Evolutionary conservation across 352 stramenopile species (phyloP), one percentile per base, ranked within the genome.

Genomic region (Phytopythium vexans): DNA sequence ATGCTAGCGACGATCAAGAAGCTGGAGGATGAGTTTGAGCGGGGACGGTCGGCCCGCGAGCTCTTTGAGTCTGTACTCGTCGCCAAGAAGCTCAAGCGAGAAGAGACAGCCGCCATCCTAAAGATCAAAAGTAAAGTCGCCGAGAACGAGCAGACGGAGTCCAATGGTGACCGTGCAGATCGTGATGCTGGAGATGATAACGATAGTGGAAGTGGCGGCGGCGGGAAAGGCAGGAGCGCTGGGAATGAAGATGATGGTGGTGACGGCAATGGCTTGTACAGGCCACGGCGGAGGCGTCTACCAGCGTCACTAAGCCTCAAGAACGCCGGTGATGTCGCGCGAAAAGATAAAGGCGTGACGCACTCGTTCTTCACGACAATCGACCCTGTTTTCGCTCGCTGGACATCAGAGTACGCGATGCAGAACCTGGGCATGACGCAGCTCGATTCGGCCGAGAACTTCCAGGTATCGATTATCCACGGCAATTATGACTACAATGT

Each of bases 301-400:
- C 60, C 62, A 11, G 46, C 54, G 4, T 63, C 43, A 7, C 21
- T 82, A 36, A 46, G 52, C 3, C 65, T 88, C 7, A 55, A 70
- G 27, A 85, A 70, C 43, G 80, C 74, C 0, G 54, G 53, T 33
- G 66, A 56, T 1, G 59, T 71, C n/a, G 67, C 56, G 11, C 60
- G 27, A 41, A 66, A 66, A 5, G 82, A 92, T 36, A 88, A 86
- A 49, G 80, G 78, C 15, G 76, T 84, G 7, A 82, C 82, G 1
- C 80, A 92, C 58, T 90, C 82, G 10, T 92, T 92, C 49, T 89
- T 86, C 56, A 80, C 82, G 12, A 77, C 85, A 59, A 73, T 89
- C 9, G 66, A 84, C 12, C 34, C 50, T 5, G 45, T 68, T 1
- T 54, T 83, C 33, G 52, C 59, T 4, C 50, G 45, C 3, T 74